These are phyloP conservation scores for Aspergillus tubingensis DNA, from an alignment of 2,329 filamentous ascomycete species.

Conservation along the genomic window DNA sequence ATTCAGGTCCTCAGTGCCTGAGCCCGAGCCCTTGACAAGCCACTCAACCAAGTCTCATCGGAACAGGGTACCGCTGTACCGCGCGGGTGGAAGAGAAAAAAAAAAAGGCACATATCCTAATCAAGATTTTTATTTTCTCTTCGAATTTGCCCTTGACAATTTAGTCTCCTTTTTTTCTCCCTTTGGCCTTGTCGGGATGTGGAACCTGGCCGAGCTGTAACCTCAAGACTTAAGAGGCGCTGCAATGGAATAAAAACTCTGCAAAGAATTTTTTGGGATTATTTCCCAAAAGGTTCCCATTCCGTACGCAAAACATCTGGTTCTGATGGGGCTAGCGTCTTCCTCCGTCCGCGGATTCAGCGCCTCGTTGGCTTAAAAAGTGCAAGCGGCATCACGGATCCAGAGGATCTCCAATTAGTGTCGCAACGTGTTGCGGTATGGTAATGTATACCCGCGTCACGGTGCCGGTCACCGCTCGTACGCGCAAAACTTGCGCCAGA, in stretches of 20 bases:
- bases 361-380: conserved; percentile 16
- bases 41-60: too few relatives aligned
- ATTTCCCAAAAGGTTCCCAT: conserved; percentile 12
- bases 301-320: conserved; percentile 6
- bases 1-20: neutral
- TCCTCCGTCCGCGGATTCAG: conserved; percentile 6
- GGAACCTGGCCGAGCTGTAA: conserved; percentile 11
- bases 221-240: neutral
- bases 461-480: conserved; percentile 21
- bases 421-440: conserved; percentile 16
- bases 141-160: neutral
- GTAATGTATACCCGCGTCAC: conserved; percentile 20
- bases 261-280: conserved; percentile 2
- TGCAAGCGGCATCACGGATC: conserved; percentile 18
- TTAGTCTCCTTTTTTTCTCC: neutral
- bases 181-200: conserved; percentile 1
- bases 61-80: neutral
- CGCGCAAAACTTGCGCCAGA: conserved; percentile 14
- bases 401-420: conserved; percentile 32
- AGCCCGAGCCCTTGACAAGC: neutral
- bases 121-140: neutral
- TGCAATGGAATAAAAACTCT: conserved; percentile 6
- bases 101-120: neutral
- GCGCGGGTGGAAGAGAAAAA: neutral
- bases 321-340: conserved; percentile 16